These are phyloP conservation scores for Sporothrix curviconia DNA, from an alignment of 2,329 filamentous ascomycete genomes.

Conservation along the genomic window DNA sequence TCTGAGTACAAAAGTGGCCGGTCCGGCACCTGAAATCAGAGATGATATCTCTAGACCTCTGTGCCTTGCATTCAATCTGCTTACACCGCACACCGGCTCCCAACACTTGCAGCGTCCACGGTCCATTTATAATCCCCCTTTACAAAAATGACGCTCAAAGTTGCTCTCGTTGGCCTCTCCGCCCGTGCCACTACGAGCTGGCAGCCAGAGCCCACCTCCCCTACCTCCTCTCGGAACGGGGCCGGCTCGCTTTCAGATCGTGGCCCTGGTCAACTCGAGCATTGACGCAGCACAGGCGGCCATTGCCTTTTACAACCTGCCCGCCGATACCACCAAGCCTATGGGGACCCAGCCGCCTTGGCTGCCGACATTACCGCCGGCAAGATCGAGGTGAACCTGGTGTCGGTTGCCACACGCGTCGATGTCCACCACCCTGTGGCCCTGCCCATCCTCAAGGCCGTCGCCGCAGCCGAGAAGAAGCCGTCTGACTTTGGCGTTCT, in stretches of 20 bases:
- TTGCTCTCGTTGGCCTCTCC: slow-evolving; percentile 18
- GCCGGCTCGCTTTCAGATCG: slow-evolving; percentile 40
- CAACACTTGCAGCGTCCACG: too few relatives aligned
- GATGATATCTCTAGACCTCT: too few relatives aligned
- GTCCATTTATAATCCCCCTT: not conserved
- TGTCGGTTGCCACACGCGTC: slow-evolving; percentile 48
- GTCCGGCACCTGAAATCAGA: too few relatives aligned
- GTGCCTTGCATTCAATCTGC: too few relatives aligned
- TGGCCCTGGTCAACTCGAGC: slow-evolving; percentile 47
- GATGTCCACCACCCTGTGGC: slow-evolving; percentile 44
- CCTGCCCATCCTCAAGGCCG: slow-evolving; percentile 39
- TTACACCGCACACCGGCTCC: not conserved
- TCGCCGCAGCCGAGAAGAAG: slow-evolving; percentile 36
- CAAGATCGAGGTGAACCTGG: slow-evolving; percentile 44
- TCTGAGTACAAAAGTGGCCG: too few relatives aligned
- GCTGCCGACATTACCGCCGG: slow-evolving; percentile 41
- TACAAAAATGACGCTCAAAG: slow-evolving; percentile 10
- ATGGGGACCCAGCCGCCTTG: slow-evolving; percentile 43
- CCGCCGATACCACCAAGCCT: slow-evolving; percentile 31
- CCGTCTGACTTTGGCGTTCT: slow-evolving; percentile 30
- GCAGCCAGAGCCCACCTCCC: slow-evolving; percentile 45
- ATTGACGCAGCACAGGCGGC: slow-evolving; percentile 37
- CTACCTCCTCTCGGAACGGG: slow-evolving; percentile 45
- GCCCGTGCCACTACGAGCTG: slow-evolving; percentile 11
- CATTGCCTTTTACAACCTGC: slow-evolving; percentile 33